Conservation (phyloP, 2,329 filamentous ascomycete species). For the Aspergillus quadricinctus region DNA sequence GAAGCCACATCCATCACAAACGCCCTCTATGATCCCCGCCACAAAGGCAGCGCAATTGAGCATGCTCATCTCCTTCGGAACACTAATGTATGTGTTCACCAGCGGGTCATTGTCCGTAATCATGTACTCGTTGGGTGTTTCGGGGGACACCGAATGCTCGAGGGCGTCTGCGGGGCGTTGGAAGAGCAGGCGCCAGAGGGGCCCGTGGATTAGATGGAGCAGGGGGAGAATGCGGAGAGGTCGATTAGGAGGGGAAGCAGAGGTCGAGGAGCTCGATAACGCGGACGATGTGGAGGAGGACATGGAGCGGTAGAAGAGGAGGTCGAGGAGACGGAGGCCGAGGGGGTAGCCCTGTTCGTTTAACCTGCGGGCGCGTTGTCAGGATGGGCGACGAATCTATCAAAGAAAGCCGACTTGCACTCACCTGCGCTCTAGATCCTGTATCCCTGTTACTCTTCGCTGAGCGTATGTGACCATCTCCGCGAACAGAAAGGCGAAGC, state of each 20-base stretch:
- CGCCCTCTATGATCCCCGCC: conserved; percentile 89
- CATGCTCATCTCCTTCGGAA: conserved; percentile 93
- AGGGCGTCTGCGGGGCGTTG: conserved; percentile 84
- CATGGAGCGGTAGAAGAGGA: conserved; percentile 79
- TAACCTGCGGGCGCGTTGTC: conserved; percentile 53
- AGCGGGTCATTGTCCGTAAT: conserved; percentile 97
- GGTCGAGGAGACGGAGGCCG: conserved; percentile 89
- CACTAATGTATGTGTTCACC: conserved; percentile 88
- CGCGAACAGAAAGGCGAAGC: conserved; percentile 92
- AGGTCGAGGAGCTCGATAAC: conserved; percentile 75
- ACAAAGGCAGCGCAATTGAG: conserved; percentile 95
- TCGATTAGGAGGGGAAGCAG: conserved; percentile 63
- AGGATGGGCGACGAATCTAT: neutral
- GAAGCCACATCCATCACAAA: conserved; percentile 90
- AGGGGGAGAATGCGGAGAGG: conserved; percentile 86
- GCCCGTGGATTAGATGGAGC: conserved; percentile 91
- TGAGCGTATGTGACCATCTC: conserved; percentile 98
- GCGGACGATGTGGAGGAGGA: conserved; percentile 80
- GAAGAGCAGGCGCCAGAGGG: conserved; percentile 89
- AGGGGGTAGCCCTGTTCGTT: conserved; percentile 91
- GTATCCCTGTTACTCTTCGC: conserved; percentile 81
- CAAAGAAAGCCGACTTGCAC: conserved; percentile 15
- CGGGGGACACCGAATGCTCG: conserved; percentile 77
- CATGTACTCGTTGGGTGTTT: conserved; percentile 95
- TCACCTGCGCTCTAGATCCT: conserved; percentile 87